Evolutionary conservation across 495 filamentous ascomycete genomes (phyloP).

Genomic region (Xylaria intraflava): DNA sequence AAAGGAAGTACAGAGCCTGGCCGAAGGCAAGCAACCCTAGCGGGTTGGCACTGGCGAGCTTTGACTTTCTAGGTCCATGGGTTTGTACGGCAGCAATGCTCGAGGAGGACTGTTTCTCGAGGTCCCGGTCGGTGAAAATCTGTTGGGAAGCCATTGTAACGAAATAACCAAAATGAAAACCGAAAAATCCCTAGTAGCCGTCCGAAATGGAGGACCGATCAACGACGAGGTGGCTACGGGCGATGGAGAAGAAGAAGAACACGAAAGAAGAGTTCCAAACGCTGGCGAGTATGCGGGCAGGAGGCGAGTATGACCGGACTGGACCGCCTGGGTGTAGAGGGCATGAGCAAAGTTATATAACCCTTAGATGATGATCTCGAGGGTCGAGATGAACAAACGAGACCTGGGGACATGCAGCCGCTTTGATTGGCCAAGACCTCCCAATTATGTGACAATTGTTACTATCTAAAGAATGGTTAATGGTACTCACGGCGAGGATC

Average conservation of each 20-base stretch:
- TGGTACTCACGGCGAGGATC: neutral
- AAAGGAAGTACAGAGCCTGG: conserved; percentile 32
- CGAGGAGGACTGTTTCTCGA: conserved; percentile 13
- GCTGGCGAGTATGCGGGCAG: too few relatives aligned
- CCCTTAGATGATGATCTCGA: conserved; percentile 3
- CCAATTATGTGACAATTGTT: neutral
- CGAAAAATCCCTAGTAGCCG: conserved; percentile 7
- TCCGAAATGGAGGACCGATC: neutral
- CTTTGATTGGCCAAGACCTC: conserved; percentile 9
- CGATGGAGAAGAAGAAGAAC: conserved; percentile 5
- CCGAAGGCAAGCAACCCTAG: conserved; percentile 28
- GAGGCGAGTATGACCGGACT: too few relatives aligned
- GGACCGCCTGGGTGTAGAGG: too few relatives aligned
- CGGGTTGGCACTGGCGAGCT: conserved; percentile 20
- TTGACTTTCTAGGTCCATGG: conserved; percentile 6
- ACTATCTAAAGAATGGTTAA: neutral
- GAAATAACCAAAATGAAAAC: neutral
- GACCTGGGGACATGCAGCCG: neutral
- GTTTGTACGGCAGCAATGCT: neutral
- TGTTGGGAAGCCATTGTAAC: conserved; percentile 8
- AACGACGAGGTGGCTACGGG: conserved; percentile 7
- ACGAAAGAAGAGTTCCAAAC: conserved; percentile 8
- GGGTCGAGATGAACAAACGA: neutral
- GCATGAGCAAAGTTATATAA: conserved; percentile 11
- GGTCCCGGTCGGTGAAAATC: conserved; percentile 10